Base-by-base conservation (phyloP, 2,329 filamentous ascomycete species). In the Zarea fungicola region DNA sequence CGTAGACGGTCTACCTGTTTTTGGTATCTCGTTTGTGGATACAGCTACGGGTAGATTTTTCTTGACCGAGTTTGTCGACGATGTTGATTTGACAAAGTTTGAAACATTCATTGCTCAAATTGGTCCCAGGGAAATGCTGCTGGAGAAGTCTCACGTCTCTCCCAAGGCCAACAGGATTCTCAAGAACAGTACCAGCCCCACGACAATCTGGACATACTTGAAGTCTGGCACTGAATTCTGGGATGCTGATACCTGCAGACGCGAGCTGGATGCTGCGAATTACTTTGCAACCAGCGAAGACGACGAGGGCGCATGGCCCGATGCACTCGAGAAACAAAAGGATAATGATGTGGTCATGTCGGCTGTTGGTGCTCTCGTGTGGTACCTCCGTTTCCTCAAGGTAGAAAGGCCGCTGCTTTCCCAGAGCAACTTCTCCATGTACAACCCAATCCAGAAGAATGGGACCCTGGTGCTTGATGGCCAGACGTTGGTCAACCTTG, bases 401-500 rank as follows among this genome's bases (percentile, higher is more conserved):
- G 84, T 97, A 21, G 93, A 99, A 63, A 81, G 84, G 16, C 89
- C 87, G 49, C 73, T 97, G 6, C 75, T 99, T 35, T 95, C 89
- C 0, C 87, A 96, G 57, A 86, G 88, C 54, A 96, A 95, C 63
- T 96, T 99, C 62, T 80, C 83, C 45, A 85, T 83, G 77, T 99
- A 99, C 65, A 90, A 87, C 62, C 93, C 93, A 0, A 97, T 99
- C 44, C 80, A 82, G 49, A 86, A 86, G 60, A 95, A 96, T 62
- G 89, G 90, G 11, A 97, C 89, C 25, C 73, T 99, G 37, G 86
- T 99, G 9, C 77, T 99, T 1, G 93, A 99, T 59, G 93, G 93
- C 1, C 93, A 99, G 64, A 97, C 91, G 19, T 75, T 99, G 58
- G 95, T 95, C 73, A 99, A 99, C 61, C 82, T 99, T n/a, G 93